phyloP scores from a whole-genome alignment of 805 yeast species.

The Sungouiella blattae region DNA sequence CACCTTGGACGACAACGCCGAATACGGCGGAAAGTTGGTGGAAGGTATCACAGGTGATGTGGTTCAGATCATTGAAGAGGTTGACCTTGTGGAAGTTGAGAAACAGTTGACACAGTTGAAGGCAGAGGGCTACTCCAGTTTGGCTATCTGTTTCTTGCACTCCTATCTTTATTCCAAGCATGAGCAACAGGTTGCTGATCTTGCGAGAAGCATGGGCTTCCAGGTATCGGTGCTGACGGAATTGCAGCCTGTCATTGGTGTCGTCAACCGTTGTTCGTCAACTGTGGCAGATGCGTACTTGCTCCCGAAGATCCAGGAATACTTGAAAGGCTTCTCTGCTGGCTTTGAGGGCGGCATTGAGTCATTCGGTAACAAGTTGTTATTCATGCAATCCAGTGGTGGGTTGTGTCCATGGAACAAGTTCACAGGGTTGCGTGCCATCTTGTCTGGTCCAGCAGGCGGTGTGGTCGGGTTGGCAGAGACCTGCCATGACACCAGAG shows the following conservation, averaged over 20 bases:
- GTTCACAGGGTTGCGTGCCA: conserved; percentile 82
- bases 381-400: conserved; percentile 94
- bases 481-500: conserved; percentile 49
- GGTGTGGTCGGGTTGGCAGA: conserved; percentile 90
- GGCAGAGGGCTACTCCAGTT: conserved; percentile 14
- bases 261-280: conserved; percentile 35
- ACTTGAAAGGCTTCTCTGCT: conserved; percentile 28
- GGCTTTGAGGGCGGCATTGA: conserved; percentile 37
- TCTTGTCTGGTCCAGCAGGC: conserved; percentile 69
- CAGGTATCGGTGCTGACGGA: conserved; percentile 32
- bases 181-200: conserved; percentile 26
- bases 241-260: conserved; percentile 38
- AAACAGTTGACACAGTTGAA: conserved; percentile 20
- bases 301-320: conserved; percentile 29
- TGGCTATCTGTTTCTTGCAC: conserved; percentile 32
- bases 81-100: conserved; percentile 21
- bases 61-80: conserved; percentile 23
- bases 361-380: conserved; percentile 49
- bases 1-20: conserved; percentile 15
- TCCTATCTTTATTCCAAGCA: conserved; percentile 35
- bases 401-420: conserved; percentile 79
- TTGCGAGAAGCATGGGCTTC: conserved; percentile 31
- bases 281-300: conserved; percentile 40
- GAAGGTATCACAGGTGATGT: conserved; percentile 31
- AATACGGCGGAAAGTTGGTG: conserved; percentile 29